Evolutionary conservation across 768 basidiomycete genomes (phyloP), one percentile per base, ranked within the genome.

Genomic region (Daedalea quercina): DNA sequence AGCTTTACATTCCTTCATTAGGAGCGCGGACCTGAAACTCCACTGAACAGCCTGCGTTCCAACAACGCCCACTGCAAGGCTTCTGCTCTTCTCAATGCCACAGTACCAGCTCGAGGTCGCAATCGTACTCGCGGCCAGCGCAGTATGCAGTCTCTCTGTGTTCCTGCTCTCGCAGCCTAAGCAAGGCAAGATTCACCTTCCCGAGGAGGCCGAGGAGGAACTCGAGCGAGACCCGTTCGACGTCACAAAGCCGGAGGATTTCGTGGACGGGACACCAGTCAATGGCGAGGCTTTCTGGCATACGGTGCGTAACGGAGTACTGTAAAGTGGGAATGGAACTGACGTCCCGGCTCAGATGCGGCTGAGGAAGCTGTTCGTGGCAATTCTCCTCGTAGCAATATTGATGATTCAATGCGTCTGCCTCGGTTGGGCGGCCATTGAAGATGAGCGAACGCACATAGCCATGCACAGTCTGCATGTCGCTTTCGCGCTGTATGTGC

Each of bases 161-260:
- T 68, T 78, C 49, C 72, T 68, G 59, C 56, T 79, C 24, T 70
- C 70, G 7, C 44, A 70, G 28, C 67, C 72, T 2, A 66, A 59
- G 42, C 75, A 77, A 28, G 79, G 77, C 31, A 79, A 79, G 64
- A 76, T 84, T 51, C 68, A 74, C 50, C 73, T 85, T 17, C 76
- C 54, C 3, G 47, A 42, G 2, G 60, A 63, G 13, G 62, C 61
- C 6, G 62, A 65, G 28, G 61, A 61, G 17, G 59, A 51, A 1
- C 58, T 58, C 9, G 50, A 43, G 40, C 65, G 65, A 12, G 86
- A 88, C 60, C 81, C 84, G 11, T 88, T 87, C 62, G 79, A 82
- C 63, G 82, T 92, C n/a, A 78, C 81, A 19, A 80, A 64, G n/a
- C 78, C 82, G 9, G 84, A 85, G 63, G 90, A 92, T 58, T 57